These are phyloP conservation scores for Naematelia aurantialba DNA, from an alignment of 768 basidiomycete genomes.

Conservation along the genomic window DNA sequence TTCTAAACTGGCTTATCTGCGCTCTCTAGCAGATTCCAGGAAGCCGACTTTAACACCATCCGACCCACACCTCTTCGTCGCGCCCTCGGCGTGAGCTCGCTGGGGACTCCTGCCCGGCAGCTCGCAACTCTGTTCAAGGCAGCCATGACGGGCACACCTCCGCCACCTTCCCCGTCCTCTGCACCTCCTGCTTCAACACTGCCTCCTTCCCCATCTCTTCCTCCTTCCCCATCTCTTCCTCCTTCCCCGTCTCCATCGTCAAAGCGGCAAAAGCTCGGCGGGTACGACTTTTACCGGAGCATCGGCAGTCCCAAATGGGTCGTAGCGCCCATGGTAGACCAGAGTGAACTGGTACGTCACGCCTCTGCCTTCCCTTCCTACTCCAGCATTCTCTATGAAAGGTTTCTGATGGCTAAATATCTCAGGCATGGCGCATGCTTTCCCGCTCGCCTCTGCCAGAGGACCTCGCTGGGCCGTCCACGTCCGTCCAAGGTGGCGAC, in stretches of 20 bases:
- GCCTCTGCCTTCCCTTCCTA: background rate
- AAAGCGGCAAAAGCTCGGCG: conserved; percentile 50
- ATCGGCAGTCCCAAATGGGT: conserved; percentile 82
- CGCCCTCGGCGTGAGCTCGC: background rate
- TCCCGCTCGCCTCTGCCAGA: conserved; percentile 56
- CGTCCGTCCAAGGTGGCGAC: background rate
- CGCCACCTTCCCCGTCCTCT: too few relatives aligned
- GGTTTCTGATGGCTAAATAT: conserved; percentile 5
- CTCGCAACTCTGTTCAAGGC: too few relatives aligned
- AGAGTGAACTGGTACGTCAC: conserved; percentile 80
- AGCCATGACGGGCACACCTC: too few relatives aligned
- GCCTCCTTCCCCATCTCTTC: background rate
- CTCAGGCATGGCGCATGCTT: conserved; percentile 83
- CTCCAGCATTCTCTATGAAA: background rate
- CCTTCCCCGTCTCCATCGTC: conserved; percentile 2
- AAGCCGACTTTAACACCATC: too few relatives aligned
- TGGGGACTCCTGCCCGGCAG: background rate
- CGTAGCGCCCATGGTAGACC: conserved; percentile 98
- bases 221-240: background rate
- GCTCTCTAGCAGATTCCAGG: too few relatives aligned
- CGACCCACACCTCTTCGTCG: background rate
- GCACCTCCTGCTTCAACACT: background rate
- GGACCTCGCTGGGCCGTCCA: conserved; percentile 32
- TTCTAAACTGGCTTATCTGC: too few relatives aligned
- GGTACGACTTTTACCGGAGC: conserved; percentile 78